phyloP scores from a whole-genome alignment of 148 eudicot genomes.

The Rhododendron ovatum region DNA sequence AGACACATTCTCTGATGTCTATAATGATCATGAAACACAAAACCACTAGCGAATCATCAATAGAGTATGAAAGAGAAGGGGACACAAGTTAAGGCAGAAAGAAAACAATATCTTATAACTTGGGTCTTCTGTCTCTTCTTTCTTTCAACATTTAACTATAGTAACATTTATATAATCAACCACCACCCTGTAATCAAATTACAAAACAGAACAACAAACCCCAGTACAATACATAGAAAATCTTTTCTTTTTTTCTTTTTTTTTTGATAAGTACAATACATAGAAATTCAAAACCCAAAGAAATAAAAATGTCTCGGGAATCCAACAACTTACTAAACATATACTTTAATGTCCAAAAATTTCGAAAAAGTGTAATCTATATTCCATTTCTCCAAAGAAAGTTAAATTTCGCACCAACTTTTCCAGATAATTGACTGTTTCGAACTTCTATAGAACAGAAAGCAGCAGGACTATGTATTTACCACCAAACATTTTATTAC shows the following conservation, averaged over 20 bases:
- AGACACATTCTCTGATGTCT: neutral
- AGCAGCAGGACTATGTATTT: neutral
- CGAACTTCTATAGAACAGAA: neutral
- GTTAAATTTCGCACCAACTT: neutral
- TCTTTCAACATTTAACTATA: neutral
- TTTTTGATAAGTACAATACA: neutral
- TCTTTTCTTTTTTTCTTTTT: neutral
- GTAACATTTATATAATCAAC: neutral
- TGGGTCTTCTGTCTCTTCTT: neutral
- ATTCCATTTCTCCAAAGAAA: neutral
- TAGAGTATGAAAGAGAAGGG: neutral
- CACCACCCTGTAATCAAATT: neutral
- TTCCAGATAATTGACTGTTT: neutral
- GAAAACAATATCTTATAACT: neutral
- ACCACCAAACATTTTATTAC: neutral
- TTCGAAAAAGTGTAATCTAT: neutral
- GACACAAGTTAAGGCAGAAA: neutral
- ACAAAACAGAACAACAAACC: neutral
- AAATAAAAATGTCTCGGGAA: neutral
- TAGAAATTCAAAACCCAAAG: neutral
- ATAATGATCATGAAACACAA: neutral
- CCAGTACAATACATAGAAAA: neutral
- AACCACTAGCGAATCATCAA: neutral
- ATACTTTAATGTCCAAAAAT: neutral
- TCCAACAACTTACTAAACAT: neutral